Evolutionary conservation across 192 early-diverging fungal species (phyloP), one percentile per base, ranked within the genome.

Genomic region (Allomyces macrogynus): DNA sequence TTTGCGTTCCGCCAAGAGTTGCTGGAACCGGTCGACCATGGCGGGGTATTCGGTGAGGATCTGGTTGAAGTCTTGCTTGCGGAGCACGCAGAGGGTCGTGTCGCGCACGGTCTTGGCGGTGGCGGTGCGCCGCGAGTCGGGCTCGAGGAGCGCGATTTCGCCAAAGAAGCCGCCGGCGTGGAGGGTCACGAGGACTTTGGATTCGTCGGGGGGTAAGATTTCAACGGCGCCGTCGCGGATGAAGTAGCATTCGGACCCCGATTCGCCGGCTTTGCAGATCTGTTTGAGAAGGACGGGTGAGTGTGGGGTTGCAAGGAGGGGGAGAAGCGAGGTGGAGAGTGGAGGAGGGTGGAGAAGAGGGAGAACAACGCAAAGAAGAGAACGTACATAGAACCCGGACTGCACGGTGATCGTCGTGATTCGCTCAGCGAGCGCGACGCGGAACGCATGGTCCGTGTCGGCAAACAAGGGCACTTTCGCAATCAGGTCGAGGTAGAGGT

Each of bases 401-500:
- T 14, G 27, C 14, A 32, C 14, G 4, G 24, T 62, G 3, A 24
- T 16, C 14, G 27, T 32, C 23, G 24, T 68, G 24, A 70, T 24
- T 8, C 26, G 62, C 10, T 40, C 22, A 10, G 62, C 63, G 22
- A 70, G 16, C 5, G n/a, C 43, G 42, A 22, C n/a, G 20, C 64
- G 57, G 40, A 70, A 70, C 22, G 24, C 61, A 0, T 25, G n/a
- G 24, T 67, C 68, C 23, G 67, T 62, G 61, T 43, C 66, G 23
- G 70, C n/a, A 43, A 70, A 70, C 60, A 70, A 49, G 18, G 69
- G 69, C 40, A 70, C 49, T 5, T 44, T 40, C 3, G 23, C 23
- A n/a, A 70, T 62, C 12, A 70, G 67, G 16, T 70, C 62, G 62
- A 64, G 62, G 32, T 70, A 70, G 27, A 70, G 62, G 23, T 70